These are phyloP conservation scores for Macadamia tetraphylla DNA, from an alignment of 164 flowering plant genomes.

Conservation along the genomic window DNA sequence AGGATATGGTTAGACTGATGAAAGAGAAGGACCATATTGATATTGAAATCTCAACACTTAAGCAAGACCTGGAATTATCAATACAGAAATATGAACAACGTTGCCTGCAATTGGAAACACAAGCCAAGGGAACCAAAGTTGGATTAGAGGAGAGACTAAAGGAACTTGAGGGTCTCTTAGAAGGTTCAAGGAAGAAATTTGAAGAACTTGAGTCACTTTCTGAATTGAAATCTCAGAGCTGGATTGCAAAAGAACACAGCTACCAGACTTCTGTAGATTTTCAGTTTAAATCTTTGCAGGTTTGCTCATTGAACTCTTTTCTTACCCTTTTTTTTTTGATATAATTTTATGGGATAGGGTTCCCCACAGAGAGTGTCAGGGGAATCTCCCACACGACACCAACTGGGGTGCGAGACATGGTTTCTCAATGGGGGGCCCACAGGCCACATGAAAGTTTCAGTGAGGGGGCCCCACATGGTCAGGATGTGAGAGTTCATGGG, in stretches of 20 bases:
- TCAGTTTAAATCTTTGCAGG: constrained; percentile 57
- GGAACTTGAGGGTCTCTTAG: constrained; percentile 50
- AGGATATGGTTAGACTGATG: constrained; percentile 41
- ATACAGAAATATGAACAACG: constrained; percentile 43
- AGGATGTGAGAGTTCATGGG: too few species aligned
- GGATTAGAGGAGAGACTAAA: constrained; percentile 44
- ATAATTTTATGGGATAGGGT: background rate
- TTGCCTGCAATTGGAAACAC: constrained; percentile 40
- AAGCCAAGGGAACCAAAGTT: constrained; percentile 41
- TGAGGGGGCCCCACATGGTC: too few species aligned
- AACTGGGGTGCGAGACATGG: too few species aligned
- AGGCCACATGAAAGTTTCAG: too few species aligned
- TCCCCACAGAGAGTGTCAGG: too few species aligned
- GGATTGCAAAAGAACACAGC: constrained; percentile 51
- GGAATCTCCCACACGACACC: too few species aligned
- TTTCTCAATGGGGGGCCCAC: too few species aligned
- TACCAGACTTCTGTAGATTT: constrained; percentile 43
- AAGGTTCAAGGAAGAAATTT: constrained; percentile 48
- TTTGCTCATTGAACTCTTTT: constrained; percentile 17
- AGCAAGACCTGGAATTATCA: constrained; percentile 44
- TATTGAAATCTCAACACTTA: constrained; percentile 40
- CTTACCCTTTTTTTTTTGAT: background rate
- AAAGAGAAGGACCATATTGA: constrained; percentile 53
- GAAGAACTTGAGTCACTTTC: constrained; percentile 54
- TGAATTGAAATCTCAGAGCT: constrained; percentile 45